A percentile compares a stretch with the other conserved stretches of the same genome.
phyloP scores from a whole-genome alignment of 1,139 yeast genomes.

The Blastobotrys malaysiensis region DNA sequence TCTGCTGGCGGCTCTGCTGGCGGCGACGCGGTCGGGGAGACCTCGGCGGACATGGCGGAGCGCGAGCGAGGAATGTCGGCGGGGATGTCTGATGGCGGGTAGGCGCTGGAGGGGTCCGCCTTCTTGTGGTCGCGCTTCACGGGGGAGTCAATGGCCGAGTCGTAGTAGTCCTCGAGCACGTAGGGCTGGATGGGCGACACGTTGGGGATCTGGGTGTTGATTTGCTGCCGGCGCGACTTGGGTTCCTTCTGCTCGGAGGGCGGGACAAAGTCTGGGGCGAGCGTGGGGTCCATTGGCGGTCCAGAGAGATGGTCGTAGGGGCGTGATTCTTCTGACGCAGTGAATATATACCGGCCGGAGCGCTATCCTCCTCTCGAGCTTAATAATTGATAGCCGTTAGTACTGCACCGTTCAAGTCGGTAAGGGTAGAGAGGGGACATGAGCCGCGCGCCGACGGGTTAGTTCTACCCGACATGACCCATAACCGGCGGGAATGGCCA shows the following conservation, averaged over 20 bases:
- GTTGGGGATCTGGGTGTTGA: constrained; percentile 63
- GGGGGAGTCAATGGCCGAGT: constrained; percentile 5
- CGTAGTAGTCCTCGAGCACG: constrained; percentile 68
- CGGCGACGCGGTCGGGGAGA: neutral
- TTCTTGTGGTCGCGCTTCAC: neutral
- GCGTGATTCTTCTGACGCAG: too few relatives aligned
- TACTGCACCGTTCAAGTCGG: neutral
- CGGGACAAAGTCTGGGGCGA: constrained; percentile 37
- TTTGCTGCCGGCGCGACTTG: constrained; percentile 43
- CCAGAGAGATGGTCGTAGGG: too few relatives aligned
- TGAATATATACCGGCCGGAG: neutral
- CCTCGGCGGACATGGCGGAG: constrained; percentile 17
- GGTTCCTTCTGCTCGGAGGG: constrained; percentile 29
- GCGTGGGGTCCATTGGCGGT: constrained; percentile 34
- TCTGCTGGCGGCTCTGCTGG: neutral
- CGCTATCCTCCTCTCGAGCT: neutral
- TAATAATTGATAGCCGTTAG: neutral
- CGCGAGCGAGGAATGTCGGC: constrained; percentile 19
- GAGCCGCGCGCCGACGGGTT: constrained; percentile 1
- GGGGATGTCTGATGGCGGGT: constrained; percentile 14
- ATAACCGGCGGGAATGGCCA: neutral
- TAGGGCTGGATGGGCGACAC: constrained; percentile 69
- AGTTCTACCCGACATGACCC: neutral
- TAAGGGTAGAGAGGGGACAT: neutral
- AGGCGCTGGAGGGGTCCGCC: neutral